Percentiles rank a stretch among this genome's conserved stretches.
Evolutionary conservation across 768 basidiomycete species (phyloP).

Genomic region (Agrocybe chaxingu): DNA sequence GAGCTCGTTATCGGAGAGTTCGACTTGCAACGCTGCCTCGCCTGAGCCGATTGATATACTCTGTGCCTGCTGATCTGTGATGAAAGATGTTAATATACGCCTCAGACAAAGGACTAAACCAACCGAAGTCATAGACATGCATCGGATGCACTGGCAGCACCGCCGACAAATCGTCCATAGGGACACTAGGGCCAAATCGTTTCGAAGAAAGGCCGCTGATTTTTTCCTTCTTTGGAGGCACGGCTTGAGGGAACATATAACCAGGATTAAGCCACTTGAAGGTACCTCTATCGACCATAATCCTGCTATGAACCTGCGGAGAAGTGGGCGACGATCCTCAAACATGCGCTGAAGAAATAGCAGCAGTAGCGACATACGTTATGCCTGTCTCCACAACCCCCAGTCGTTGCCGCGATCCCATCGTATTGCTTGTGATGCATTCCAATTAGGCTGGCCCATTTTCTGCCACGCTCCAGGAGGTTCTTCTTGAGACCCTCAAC

Average conservation of each 20-base stretch:
- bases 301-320: constrained; percentile 47
- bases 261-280: constrained; percentile 53
- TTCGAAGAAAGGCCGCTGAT: too few species aligned
- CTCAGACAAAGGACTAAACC: too few species aligned
- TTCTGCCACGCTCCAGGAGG: constrained; percentile 48
- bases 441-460: constrained; percentile 52
- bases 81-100: too few species aligned
- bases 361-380: constrained; percentile 32
- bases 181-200: too few species aligned
- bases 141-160: too few species aligned
- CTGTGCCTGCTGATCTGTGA: too few species aligned
- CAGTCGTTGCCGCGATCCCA: constrained; percentile 41
- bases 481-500: constrained; percentile 36
- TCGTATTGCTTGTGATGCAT: constrained; percentile 55
- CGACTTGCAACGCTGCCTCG: constrained; percentile 7
- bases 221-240: constrained; percentile 19
- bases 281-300: constrained; percentile 60
- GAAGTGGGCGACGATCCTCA: not conserved
- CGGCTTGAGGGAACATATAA: constrained; percentile 40
- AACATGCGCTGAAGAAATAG: not conserved
- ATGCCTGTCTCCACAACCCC: constrained; percentile 38
- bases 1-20: constrained; percentile 49
- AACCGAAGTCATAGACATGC: too few species aligned
- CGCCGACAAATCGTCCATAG: too few species aligned
- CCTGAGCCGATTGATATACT: too few species aligned